Evolutionary conservation across 2,329 filamentous ascomycete genomes (phyloP), one percentile per base, ranked within the genome.

Genomic region (Talaromyces sp.): DNA sequence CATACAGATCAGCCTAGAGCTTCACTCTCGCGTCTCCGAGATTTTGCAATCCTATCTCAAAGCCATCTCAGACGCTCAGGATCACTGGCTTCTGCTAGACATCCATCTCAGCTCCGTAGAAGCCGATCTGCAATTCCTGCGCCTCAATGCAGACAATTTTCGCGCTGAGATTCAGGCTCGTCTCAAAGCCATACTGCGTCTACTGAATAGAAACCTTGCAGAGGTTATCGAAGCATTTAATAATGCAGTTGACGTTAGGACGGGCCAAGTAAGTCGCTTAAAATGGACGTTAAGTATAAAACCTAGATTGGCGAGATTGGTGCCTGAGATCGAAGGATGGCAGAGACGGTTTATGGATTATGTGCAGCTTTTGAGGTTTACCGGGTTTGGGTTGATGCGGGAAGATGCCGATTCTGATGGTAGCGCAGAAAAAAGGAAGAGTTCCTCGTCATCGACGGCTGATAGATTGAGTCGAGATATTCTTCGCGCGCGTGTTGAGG

Each of bases 311-410:
- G 56, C 35, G 14, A 37, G 13, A 7, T 13, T 58, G 35, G 22
- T 58, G 0, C 35, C 56, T n/a, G 56, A 58, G 6, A 41, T 58
- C n/a, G 56, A 58, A 10, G 19, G 33, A 0, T 58, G 56, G 56
- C 56, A 58, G 33, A 39, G 56, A 16, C 35, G 56, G 6, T 58
- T 58, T 27, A 58, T 58, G 56, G 56, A 58, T 43, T 58, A 58
- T 58, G 35, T 58, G 10, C 56, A 58, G 22, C 35, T 58, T 14
- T 24, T 58, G 22, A 22, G 56, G 22, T 58, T 58, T 22, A 58
- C 56, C 7, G 56, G 56, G 10, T 58, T 43, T 43, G 56, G 56
- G 35, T 27, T 58, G 3, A 37, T 1, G 56, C 56, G n/a, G 19
- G 2, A 16, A 14, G 41, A 7, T 24, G 13, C 16, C 13, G 13